A percentile compares a stretch with the other conserved stretches of the same genome.
Conservation (phyloP, 805 yeast species). For the Candida takata region DNA sequence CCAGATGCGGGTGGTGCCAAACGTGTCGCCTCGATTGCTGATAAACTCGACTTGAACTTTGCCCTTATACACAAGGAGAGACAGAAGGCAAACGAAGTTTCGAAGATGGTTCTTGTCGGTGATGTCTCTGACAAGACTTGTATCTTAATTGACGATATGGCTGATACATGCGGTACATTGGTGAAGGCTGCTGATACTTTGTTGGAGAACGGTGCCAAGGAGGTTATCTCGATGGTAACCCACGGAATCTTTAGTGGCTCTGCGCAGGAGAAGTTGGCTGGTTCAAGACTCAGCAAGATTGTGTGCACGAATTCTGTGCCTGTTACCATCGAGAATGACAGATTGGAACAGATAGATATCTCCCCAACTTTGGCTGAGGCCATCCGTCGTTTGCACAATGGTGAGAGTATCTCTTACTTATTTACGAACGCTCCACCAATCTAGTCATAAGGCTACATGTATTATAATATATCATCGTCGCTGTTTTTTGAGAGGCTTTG, state of each 20-base stretch:
- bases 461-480: not conserved
- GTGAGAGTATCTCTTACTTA: conserved; percentile 87
- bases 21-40: conserved; percentile 92
- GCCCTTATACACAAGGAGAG: conserved; percentile 97
- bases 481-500: too few species aligned
- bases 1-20: conserved; percentile 99
- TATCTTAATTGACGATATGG: conserved; percentile 92
- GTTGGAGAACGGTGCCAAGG: conserved; percentile 70
- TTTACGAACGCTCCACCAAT: conserved; percentile 57
- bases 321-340: conserved; percentile 50
- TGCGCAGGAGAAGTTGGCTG: conserved; percentile 68
- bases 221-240: conserved; percentile 89
- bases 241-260: conserved; percentile 90
- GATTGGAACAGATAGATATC: conserved; percentile 76
- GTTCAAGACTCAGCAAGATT: conserved; percentile 59
- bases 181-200: conserved; percentile 91
- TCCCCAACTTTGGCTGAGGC: conserved; percentile 89
- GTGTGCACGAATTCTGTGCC: conserved; percentile 95
- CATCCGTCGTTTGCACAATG: conserved; percentile 89
- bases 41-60: conserved; percentile 82
- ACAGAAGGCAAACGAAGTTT: conserved; percentile 89
- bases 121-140: conserved; percentile 82
- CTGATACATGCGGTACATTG: conserved; percentile 96
- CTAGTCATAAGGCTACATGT: too few species aligned
- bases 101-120: conserved; percentile 93